Conservation (phyloP, 768 basidiomycete genomes). For the Termitomyces titanicus region DNA sequence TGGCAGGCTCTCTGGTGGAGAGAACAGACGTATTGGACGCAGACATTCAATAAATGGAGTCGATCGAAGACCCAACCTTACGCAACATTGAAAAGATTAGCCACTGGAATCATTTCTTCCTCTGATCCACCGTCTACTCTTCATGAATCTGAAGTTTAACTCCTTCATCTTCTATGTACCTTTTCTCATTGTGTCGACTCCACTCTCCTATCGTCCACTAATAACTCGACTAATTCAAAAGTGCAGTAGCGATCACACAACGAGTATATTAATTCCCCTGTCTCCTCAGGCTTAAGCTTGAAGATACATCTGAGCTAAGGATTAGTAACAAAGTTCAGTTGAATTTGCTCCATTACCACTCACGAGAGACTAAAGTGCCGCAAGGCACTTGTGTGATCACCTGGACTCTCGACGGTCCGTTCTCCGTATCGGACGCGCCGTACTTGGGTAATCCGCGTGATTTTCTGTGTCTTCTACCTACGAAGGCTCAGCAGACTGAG, state of each 20-base stretch:
- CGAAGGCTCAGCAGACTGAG: background rate
- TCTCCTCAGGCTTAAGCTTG: background rate
- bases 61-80: slow-evolving; percentile 16
- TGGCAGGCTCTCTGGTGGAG: slow-evolving; percentile 39
- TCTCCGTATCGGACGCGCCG: background rate
- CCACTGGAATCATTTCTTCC: background rate
- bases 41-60: slow-evolving; percentile 47
- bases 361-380: background rate
- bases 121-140: background rate
- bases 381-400: background rate
- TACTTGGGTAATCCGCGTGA: no score
- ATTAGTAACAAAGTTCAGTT: background rate
- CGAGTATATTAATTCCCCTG: background rate
- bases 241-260: background rate
- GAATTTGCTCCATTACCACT: background rate
- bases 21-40: slow-evolving; percentile 36
- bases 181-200: background rate
- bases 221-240: background rate
- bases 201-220: background rate
- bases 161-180: background rate
- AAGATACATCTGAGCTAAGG: background rate
- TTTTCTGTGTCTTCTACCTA: background rate
- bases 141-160: background rate
- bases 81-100: slow-evolving; percentile 1
- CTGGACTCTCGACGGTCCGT: slow-evolving; percentile 2